Percentiles rank a stretch among this genome's conserved stretches.
Conservation (phyloP, 768 basidiomycete genomes). For the Amanita rubescens region DNA sequence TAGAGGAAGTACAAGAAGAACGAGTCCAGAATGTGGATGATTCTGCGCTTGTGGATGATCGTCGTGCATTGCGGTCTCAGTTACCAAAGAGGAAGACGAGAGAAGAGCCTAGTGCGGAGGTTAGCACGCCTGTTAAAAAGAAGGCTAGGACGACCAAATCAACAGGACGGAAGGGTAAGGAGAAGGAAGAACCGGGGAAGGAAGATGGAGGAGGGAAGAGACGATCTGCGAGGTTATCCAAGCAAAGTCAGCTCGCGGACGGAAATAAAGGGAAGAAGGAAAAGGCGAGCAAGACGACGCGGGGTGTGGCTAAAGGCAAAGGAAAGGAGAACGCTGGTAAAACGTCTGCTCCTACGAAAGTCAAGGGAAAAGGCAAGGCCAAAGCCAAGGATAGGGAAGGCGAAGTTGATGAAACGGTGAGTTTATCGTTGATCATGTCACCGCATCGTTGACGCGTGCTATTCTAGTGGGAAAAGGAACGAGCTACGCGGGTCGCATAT, state of each 20-base stretch:
- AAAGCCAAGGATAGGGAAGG: neutral
- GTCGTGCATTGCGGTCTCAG: too few species aligned
- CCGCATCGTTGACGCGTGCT: too few species aligned
- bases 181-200: neutral
- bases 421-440: too few species aligned
- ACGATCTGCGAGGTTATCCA: conserved; percentile 3
- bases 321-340: neutral
- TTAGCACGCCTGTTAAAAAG: neutral
- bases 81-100: neutral
- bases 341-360: neutral
- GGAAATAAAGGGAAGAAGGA: neutral
- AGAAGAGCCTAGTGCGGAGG: too few species aligned
- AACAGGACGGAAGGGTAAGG: neutral
- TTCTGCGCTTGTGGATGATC: too few species aligned
- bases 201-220: neutral
- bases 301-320: neutral
- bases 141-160: neutral
- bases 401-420: neutral
- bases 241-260: neutral
- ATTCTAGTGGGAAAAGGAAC: conserved; percentile 3
- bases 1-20: neutral
- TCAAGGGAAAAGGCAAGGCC: neutral
- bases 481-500: neutral
- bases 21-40: neutral
- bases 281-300: neutral